Evolutionary conservation across 2,329 filamentous ascomycete species (phyloP).

Genomic region (Trichoderma sp.): DNA sequence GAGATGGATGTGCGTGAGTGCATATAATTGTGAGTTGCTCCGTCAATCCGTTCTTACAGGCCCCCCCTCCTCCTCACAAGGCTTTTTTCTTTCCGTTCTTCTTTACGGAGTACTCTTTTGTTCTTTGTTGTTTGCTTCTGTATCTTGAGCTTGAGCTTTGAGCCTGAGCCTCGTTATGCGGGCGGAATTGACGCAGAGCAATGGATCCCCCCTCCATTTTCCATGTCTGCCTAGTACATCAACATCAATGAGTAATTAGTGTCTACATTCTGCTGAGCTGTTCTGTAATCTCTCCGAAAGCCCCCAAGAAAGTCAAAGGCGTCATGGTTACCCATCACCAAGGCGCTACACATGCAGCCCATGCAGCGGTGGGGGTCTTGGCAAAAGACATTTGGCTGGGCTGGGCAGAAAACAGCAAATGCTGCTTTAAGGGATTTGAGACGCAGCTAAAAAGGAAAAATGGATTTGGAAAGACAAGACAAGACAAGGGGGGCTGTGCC

Average conservation of each 20-base stretch:
- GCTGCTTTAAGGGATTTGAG: not conserved
- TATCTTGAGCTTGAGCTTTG: too few relatives aligned
- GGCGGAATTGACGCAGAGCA: too few relatives aligned
- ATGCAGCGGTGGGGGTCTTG: not conserved
- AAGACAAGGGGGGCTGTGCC: not conserved
- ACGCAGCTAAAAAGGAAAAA: not conserved
- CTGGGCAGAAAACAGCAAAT: not conserved
- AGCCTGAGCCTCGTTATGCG: too few relatives aligned
- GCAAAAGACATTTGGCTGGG: not conserved
- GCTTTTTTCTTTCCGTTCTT: too few relatives aligned
- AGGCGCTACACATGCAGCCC: not conserved
- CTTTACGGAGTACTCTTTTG: too few relatives aligned
- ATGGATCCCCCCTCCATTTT: too few relatives aligned
- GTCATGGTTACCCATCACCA: not conserved
- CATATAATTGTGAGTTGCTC: not conserved
- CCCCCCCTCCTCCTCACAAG: too few relatives aligned
- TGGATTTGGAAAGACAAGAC: not conserved
- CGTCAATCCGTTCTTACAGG: not conserved
- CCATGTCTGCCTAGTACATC: too few relatives aligned
- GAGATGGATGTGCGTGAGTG: not conserved
- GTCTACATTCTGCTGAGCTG: too few relatives aligned
- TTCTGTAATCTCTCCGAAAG: not conserved
- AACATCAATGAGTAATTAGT: too few relatives aligned
- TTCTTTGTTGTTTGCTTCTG: too few relatives aligned
- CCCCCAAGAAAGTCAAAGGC: not conserved